Conservation (phyloP, 2,329 filamentous ascomycete genomes). For the Talaromyces sp. region DNA sequence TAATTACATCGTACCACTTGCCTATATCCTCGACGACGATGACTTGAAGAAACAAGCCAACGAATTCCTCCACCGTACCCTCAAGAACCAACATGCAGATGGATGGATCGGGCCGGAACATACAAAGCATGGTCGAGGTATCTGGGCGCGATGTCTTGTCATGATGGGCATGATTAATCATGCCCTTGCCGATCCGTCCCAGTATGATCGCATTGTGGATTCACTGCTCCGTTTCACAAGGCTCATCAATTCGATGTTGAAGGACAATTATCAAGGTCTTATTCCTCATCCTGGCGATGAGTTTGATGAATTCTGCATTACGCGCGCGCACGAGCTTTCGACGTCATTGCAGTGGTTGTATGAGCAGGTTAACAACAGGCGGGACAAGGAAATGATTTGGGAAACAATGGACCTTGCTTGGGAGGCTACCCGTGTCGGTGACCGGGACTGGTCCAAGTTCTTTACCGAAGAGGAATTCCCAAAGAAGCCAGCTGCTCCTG, state of each 20-base stretch:
- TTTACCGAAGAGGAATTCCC: conserved; percentile 18
- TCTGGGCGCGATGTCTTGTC: conserved; percentile 18
- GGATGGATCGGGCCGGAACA: conserved; percentile 18
- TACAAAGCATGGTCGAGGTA: conserved; percentile 14
- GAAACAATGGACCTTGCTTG: conserved; percentile 19
- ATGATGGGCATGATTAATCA: conserved; percentile 19
- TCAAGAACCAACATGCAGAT: conserved; percentile 17
- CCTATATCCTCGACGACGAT: conserved; percentile 16
- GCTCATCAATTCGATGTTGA: conserved; percentile 15
- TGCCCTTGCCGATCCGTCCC: conserved; percentile 15
- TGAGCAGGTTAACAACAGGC: conserved; percentile 15
- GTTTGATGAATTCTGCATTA: conserved; percentile 18
- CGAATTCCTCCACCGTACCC: conserved; percentile 14
- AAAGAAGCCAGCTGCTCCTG: conserved; percentile 15
- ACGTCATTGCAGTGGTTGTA: conserved; percentile 19
- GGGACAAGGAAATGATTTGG: conserved; percentile 17
- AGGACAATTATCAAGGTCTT: conserved; percentile 17
- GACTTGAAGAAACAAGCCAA: conserved; percentile 17
- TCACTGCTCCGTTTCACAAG: conserved; percentile 15
- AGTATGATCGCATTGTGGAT: conserved; percentile 17
- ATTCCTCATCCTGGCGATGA: conserved; percentile 16
- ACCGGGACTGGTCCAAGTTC: conserved; percentile 18
- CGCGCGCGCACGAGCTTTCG: conserved; percentile 17
- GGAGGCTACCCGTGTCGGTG: conserved; percentile 15
- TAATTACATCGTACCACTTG: conserved; percentile 18